A percentile compares a stretch with the other conserved stretches of the same genome.
Evolutionary conservation across 164 flowering plant species (phyloP).

Genomic region (Macadamia tetraphylla): DNA sequence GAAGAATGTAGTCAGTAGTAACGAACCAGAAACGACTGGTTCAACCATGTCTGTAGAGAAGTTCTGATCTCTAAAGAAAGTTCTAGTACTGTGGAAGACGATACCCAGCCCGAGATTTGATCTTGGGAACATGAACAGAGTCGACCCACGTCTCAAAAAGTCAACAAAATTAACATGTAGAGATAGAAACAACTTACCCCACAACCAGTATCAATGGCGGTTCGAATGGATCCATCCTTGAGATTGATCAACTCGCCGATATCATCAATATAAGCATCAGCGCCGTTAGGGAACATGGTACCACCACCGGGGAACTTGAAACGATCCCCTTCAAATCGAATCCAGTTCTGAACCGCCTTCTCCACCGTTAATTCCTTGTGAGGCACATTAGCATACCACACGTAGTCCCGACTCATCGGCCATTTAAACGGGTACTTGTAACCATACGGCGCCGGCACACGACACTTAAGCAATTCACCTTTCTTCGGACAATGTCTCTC

Average conservation of each 20-base stretch:
- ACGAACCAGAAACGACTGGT: no score
- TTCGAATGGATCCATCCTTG: conserved; percentile 63
- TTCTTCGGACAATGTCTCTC: conserved; percentile 86
- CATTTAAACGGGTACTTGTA: conserved; percentile 66
- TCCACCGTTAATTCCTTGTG: conserved; percentile 70
- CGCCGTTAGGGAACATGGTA: conserved; percentile 90
- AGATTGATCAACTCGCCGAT: conserved; percentile 70
- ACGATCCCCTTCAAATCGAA: conserved; percentile 55
- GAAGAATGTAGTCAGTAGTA: no score
- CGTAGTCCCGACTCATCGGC: conserved; percentile 77
- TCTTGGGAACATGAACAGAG: no score
- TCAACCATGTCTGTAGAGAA: no score
- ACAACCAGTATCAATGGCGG: conserved; percentile 97
- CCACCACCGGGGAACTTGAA: conserved; percentile 96
- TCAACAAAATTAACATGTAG: no score
- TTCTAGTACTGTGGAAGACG: no score
- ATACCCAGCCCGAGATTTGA: no score
- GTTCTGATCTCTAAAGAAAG: no score
- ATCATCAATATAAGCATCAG: conserved; percentile 75
- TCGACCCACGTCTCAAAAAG: no score
- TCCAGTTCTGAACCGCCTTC: conserved; percentile 93
- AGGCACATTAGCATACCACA: conserved; percentile 89
- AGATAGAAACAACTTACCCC: conserved; percentile 54
- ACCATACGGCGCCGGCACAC: conserved; percentile 77
- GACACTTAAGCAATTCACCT: conserved; percentile 38